These are phyloP conservation scores for Russula sp. DNA, from an alignment of 768 basidiomycete genomes.

Conservation along the genomic window DNA sequence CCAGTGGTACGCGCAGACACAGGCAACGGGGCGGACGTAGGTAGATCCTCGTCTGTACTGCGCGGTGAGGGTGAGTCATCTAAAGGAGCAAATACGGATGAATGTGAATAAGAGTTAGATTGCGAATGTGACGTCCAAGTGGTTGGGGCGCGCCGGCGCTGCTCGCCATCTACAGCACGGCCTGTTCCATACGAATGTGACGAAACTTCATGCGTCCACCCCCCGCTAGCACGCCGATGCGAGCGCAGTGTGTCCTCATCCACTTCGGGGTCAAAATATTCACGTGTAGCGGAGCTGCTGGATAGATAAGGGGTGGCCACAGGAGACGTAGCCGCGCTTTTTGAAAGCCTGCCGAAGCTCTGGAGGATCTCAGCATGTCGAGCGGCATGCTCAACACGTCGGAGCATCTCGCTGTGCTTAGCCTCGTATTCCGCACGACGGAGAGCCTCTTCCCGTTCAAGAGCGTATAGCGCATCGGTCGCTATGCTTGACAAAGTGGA, in stretches of 20 bases:
- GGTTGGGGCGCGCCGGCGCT: conserved; percentile 24
- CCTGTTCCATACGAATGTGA: conserved; percentile 28
- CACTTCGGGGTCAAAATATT: conserved; percentile 24
- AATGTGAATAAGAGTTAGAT: conserved; percentile 28
- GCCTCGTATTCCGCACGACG: conserved; percentile 58
- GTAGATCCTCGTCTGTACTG: conserved; percentile 56
- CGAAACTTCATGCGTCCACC: conserved; percentile 20
- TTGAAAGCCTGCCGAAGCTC: conserved; percentile 26
- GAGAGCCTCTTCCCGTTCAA: conserved; percentile 75
- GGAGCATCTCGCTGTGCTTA: conserved; percentile 38
- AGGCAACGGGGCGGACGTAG: conserved; percentile 23
- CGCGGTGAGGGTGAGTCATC: conserved; percentile 66
- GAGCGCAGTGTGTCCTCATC: conserved; percentile 40
- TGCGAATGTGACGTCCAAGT: conserved; percentile 23
- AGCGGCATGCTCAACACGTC: conserved; percentile 29
- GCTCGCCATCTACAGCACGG: conserved; percentile 29
- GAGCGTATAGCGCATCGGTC: conserved; percentile 82
- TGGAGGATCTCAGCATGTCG: conserved; percentile 40
- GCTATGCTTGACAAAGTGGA: conserved; percentile 68
- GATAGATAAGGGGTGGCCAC: conserved; percentile 16
- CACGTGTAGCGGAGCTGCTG: background rate
- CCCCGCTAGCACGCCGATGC: conserved; percentile 20
- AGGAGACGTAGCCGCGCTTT: conserved; percentile 19
- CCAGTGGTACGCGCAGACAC: conserved; percentile 24
- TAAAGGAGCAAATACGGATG: conserved; percentile 18